Percentiles rank a stretch among this genome's conserved stretches.
Conservation (phyloP, 2,329 filamentous ascomycete genomes). For the Fusarium burgessii region DNA sequence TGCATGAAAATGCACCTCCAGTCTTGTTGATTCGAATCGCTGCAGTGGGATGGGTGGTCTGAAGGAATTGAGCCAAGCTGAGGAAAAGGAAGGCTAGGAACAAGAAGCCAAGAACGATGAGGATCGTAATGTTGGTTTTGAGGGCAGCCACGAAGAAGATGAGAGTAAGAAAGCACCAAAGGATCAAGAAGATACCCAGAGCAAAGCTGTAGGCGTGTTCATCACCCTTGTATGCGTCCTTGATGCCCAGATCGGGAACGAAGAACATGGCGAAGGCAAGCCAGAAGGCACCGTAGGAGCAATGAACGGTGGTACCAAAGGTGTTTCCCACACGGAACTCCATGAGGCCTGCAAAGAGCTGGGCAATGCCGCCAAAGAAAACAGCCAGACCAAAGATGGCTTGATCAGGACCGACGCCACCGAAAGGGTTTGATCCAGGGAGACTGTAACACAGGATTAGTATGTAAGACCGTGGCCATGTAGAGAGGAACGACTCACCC, state of each 20-base stretch:
- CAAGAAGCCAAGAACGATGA: constrained; percentile 68
- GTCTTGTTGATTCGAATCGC: constrained; percentile 60
- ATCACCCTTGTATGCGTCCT: constrained; percentile 56
- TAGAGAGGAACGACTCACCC: constrained; percentile 58
- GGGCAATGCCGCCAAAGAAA: constrained; percentile 74
- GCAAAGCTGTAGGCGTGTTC: constrained; percentile 59
- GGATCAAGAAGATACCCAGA: constrained; percentile 68
- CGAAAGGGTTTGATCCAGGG: constrained; percentile 50
- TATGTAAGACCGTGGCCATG: background rate
- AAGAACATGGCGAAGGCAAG: constrained; percentile 69
- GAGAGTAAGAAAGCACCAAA: constrained; percentile 70
- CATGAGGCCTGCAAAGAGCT: constrained; percentile 74
- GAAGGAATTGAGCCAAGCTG: constrained; percentile 66
- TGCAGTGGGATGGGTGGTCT: constrained; percentile 50
- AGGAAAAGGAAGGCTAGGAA: constrained; percentile 70
- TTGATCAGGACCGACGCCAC: constrained; percentile 51
- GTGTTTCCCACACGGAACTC: constrained; percentile 68
- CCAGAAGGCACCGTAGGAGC: constrained; percentile 73
- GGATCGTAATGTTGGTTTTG: constrained; percentile 69
- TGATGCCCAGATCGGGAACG: constrained; percentile 64
- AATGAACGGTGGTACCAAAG: constrained; percentile 71
- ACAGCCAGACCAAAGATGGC: constrained; percentile 53
- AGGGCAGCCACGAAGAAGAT: constrained; percentile 68
- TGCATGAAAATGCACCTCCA: constrained; percentile 54
- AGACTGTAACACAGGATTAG: constrained; percentile 43